Conservation (phyloP, 345 rosid species). For the Punica granatum region DNA sequence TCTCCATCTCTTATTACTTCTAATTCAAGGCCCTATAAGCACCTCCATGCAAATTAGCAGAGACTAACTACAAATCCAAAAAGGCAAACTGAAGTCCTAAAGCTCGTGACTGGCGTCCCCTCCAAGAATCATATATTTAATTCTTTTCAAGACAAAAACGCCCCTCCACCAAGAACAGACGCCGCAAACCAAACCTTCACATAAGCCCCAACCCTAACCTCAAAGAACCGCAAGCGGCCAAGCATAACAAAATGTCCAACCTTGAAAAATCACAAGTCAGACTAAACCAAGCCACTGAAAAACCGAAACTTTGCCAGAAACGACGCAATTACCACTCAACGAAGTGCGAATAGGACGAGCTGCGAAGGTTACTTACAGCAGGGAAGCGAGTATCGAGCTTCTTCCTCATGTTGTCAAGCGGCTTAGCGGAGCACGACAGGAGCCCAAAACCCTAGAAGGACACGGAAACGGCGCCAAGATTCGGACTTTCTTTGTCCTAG, state of each 20-base stretch:
- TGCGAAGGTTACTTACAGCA: slow-evolving; percentile 12
- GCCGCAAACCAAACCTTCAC: not conserved
- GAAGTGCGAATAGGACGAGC: not conserved
- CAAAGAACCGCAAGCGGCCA: not conserved
- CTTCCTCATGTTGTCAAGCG: slow-evolving; percentile 25
- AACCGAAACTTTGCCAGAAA: not conserved
- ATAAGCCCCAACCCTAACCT: not conserved
- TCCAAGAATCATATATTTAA: not conserved
- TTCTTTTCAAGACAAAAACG: not conserved
- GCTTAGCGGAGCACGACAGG: not conserved
- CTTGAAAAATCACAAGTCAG: not conserved
- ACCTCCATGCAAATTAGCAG: not conserved
- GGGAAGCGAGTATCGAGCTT: slow-evolving; percentile 45
- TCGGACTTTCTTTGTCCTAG: not conserved
- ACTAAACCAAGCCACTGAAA: not conserved
- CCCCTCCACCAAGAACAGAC: not conserved
- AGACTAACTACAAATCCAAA: not conserved
- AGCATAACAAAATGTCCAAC: not conserved
- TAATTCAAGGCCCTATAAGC: not conserved
- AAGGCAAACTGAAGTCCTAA: no score
- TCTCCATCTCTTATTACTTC: not conserved
- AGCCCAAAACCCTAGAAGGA: slow-evolving; percentile 2
- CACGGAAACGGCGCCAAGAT: not conserved
- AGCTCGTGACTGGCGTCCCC: no score
- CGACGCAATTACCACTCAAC: not conserved